Percentiles rank a stretch among this genome's conserved stretches.
Conservation (phyloP, 257 asterid genomes). For the Parsonsia alboflavescens region DNA sequence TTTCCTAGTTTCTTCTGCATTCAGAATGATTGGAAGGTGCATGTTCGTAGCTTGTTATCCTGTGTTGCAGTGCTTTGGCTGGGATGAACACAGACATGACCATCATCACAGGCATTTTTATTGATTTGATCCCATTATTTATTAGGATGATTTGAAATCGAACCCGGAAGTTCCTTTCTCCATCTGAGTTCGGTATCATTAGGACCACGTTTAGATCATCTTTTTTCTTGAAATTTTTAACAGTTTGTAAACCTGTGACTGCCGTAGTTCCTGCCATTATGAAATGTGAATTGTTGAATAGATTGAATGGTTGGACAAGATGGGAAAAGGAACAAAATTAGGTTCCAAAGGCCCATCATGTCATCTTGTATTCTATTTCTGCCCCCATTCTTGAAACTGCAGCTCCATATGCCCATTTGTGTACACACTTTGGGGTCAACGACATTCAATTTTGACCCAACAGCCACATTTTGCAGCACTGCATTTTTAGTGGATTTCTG, state of each 20-base stretch:
- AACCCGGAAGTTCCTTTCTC: background rate
- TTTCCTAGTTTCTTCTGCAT: conserved; percentile 24
- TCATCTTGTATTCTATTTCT: too few relatives aligned
- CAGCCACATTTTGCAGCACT: too few relatives aligned
- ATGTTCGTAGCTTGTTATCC: conserved; percentile 50
- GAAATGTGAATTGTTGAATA: background rate
- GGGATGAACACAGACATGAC: conserved; percentile 51
- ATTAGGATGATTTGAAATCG: background rate
- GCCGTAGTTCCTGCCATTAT: background rate
- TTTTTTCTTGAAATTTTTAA: background rate
- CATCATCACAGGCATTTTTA: conserved; percentile 42
- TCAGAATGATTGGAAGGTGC: conserved; percentile 35
- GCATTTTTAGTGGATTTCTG: too few relatives aligned
- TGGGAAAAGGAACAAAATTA: background rate
- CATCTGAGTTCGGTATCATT: background rate
- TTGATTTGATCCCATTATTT: background rate
- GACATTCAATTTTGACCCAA: background rate
- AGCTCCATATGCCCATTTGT: too few relatives aligned
- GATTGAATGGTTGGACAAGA: background rate
- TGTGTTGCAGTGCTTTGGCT: conserved; percentile 55
- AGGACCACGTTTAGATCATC: background rate
- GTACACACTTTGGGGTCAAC: background rate
- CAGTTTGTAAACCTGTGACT: background rate
- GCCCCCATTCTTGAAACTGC: too few relatives aligned
- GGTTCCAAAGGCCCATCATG: background rate